A percentile compares a stretch with the other conserved stretches of the same genome.
Evolutionary conservation across 257 asterid species (phyloP).

Genomic region (Salvia rosmarinus): DNA sequence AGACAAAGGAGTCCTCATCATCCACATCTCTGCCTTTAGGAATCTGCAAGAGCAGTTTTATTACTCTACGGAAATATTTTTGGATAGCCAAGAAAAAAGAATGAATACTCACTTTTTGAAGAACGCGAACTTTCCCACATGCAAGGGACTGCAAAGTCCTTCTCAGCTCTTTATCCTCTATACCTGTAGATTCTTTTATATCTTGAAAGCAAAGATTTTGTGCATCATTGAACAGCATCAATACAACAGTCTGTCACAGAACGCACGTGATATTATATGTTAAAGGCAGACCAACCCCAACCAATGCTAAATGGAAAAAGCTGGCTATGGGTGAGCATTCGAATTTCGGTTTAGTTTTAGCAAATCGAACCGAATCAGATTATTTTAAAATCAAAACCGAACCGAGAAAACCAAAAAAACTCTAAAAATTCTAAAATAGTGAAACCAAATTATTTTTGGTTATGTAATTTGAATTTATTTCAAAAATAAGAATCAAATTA

Average conservation of each 20-base stretch:
- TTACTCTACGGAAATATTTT: conserved; percentile 14
- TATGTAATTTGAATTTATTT: too few relatives aligned
- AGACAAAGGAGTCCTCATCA: conserved; percentile 72
- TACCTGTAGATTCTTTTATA: conserved; percentile 84
- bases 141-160: conserved; percentile 97
- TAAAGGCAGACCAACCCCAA: not conserved
- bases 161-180: conserved; percentile 91
- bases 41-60: conserved; percentile 41
- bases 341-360: too few relatives aligned
- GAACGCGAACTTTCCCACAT: conserved; percentile 95
- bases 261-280: conserved; percentile 17
- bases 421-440: too few relatives aligned
- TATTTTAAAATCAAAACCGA: too few relatives aligned
- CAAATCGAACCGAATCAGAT: too few relatives aligned
- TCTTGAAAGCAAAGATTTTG: conserved; percentile 86
- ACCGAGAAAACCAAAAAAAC: too few relatives aligned
- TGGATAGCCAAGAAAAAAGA: conserved; percentile 5
- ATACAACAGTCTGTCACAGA: conserved; percentile 71
- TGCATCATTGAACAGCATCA: conserved; percentile 95
- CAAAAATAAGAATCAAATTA: too few relatives aligned
- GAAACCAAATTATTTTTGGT: too few relatives aligned
- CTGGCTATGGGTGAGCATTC: too few relatives aligned
- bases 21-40: conserved; percentile 65
- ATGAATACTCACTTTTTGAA: conserved; percentile 68
- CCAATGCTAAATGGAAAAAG: not conserved